Evolutionary conservation across 257 asterid genomes (phyloP).

Genomic region (Hygrophila difformis): DNA sequence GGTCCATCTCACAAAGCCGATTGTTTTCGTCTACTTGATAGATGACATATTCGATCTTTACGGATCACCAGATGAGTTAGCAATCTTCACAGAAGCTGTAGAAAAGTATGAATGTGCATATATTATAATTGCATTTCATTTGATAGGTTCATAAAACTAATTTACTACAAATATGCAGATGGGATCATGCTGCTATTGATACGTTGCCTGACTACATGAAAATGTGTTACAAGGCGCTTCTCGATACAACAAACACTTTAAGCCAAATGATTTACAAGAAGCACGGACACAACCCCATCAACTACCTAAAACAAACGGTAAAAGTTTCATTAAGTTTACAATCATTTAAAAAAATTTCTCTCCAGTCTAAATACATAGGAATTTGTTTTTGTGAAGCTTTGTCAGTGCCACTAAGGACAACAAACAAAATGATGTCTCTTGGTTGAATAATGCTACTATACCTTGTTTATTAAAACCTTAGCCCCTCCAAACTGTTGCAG

Average conservation of each 20-base stretch:
- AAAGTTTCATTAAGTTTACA: too few relatives aligned
- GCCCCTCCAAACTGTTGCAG: constrained; percentile 13
- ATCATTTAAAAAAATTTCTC: too few relatives aligned
- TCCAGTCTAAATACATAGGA: too few relatives aligned
- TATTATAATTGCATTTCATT: too few relatives aligned
- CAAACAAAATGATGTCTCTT: too few relatives aligned
- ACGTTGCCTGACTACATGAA: constrained; percentile 43
- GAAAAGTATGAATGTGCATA: constrained; percentile 14
- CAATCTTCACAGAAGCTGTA: constrained; percentile 28
- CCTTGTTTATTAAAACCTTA: too few relatives aligned
- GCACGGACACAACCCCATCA: constrained; percentile 31
- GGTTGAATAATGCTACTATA: too few relatives aligned
- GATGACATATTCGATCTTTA: constrained; percentile 37
- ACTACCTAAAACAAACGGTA: constrained; percentile 21
- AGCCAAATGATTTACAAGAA: constrained; percentile 12
- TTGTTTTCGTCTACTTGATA: constrained; percentile 32
- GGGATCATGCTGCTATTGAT: constrained; percentile 24
- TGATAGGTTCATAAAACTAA: too few relatives aligned
- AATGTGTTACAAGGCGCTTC: constrained; percentile 30
- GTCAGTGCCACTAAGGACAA: too few relatives aligned
- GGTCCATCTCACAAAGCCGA: constrained; percentile 24
- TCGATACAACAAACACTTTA: constrained; percentile 30
- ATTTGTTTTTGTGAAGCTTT: too few relatives aligned
- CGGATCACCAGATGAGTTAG: constrained; percentile 23
- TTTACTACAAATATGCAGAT: constrained; percentile 17